Percentiles rank a stretch among this genome's conserved stretches.
Evolutionary conservation across 495 filamentous ascomycete genomes (phyloP).

Genomic region (Penicillium waksmanii): DNA sequence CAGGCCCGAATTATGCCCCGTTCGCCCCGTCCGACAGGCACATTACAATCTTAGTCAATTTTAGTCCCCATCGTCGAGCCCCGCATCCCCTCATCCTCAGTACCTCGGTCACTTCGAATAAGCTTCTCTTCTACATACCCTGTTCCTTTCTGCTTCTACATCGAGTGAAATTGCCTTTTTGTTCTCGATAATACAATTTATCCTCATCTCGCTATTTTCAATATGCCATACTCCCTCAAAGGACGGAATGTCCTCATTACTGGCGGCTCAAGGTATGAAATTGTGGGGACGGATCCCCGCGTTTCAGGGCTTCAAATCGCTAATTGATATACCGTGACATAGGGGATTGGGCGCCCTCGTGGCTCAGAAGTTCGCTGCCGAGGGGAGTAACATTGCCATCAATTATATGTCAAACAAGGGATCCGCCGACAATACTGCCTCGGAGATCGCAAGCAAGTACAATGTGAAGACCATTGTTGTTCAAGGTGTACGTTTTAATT

Average conservation of each 20-base stretch:
- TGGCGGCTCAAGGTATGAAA: slow-evolving; percentile 64
- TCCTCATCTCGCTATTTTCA: background rate
- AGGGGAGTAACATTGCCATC: slow-evolving; percentile 70
- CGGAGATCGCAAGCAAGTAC: slow-evolving; percentile 53
- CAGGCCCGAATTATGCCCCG: slow-evolving; percentile 1
- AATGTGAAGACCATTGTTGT: slow-evolving; percentile 59
- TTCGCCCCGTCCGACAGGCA: background rate
- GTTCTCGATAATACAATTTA: background rate
- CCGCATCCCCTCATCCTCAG: slow-evolving; percentile 2
- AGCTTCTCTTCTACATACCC: background rate
- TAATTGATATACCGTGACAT: slow-evolving; percentile 7
- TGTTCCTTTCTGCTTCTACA: background rate
- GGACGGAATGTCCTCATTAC: slow-evolving; percentile 69
- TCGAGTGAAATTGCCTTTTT: background rate
- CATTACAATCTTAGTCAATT: background rate
- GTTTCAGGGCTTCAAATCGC: background rate
- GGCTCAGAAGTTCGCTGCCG: slow-evolving; percentile 64
- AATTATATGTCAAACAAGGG: slow-evolving; percentile 64
- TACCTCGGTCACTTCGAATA: background rate
- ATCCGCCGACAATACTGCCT: slow-evolving; percentile 57
- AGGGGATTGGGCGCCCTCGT: slow-evolving; percentile 70
- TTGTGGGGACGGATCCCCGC: background rate
- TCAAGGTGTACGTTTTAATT: slow-evolving; percentile 56
- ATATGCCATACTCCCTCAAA: slow-evolving; percentile 65
- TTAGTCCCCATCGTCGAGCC: background rate